These are phyloP conservation scores for Colletotrichum sp. DNA, from an alignment of 2,329 filamentous ascomycete species.

Conservation along the genomic window DNA sequence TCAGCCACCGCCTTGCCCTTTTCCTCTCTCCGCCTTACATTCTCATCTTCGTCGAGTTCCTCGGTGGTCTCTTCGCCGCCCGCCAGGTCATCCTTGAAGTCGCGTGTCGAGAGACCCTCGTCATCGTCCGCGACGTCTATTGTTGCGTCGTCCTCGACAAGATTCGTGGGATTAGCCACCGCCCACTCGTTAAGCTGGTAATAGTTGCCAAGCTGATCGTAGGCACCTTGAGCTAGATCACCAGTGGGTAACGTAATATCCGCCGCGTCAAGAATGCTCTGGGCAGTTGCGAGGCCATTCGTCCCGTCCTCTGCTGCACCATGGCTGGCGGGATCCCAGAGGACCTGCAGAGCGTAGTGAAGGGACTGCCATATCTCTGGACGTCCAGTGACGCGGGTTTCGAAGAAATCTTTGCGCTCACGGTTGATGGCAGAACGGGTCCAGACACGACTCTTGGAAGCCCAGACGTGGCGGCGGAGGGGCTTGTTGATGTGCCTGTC, in stretches of 20 bases:
- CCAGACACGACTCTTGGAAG: conserved; percentile 68
- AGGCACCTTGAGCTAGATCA: conserved; percentile 73
- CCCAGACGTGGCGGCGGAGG: conserved; percentile 70
- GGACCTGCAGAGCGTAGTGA: conserved; percentile 67
- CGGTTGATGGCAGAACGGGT: conserved; percentile 70
- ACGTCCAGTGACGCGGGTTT: conserved; percentile 81
- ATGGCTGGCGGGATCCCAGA: conserved; percentile 63
- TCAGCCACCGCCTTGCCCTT: conserved; percentile 64
- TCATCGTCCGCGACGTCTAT: conserved; percentile 38
- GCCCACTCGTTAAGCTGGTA: conserved; percentile 74
- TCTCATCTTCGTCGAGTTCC: conserved; percentile 36
- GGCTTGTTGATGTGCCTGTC: conserved; percentile 74
- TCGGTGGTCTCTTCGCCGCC: conserved; percentile 32
- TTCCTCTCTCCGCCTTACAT: conserved; percentile 52
- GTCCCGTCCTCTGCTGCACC: conserved; percentile 39
- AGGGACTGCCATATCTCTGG: conserved; percentile 83
- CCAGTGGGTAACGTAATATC: conserved; percentile 79
- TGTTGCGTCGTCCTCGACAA: conserved; percentile 52
- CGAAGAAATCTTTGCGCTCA: conserved; percentile 86
- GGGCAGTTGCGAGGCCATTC: conserved; percentile 68
- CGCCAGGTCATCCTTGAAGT: conserved; percentile 45
- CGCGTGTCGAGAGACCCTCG: conserved; percentile 3
- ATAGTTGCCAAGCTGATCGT: conserved; percentile 72
- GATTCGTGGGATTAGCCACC: conserved; percentile 68
- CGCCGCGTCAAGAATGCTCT: conserved; percentile 79